Base-by-base conservation (phyloP, 495 filamentous ascomycete species). In the Neurospora pannonica region DNA sequence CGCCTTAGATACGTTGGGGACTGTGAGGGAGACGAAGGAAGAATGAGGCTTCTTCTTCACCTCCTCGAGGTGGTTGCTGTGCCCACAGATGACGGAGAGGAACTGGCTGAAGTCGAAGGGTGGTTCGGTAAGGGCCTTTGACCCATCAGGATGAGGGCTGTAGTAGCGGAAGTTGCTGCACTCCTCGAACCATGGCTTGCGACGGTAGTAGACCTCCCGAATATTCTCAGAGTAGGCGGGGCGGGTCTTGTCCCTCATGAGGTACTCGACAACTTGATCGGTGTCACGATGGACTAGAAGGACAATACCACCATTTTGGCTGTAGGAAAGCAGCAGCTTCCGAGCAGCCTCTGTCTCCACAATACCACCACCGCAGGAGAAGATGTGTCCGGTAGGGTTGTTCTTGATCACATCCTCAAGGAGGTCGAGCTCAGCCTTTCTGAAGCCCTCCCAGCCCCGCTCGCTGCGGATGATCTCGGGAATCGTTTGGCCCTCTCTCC, bases 141-240 rank as follows among this genome's bases (percentile, higher is more conserved):
- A 87, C 34, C 88, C 87, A 69, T 89, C 86, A 13, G 87, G 82
- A 75, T 89, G 86, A 62, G 92, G 92, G 82, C 92, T 95, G 84
- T 94, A 90, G 85, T 97, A 97, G 78, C 97, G 93, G 80, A 92
- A 92, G 81, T 98, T 98, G 85, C 95, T 98, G 86, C 96, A 98
- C 77, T 95, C 91, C 73, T 92, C 86, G 83, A 93, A 98, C 90
- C 93, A 97, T 3, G 94, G 93, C 82, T 95, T 96, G 19, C 96
- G 90, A 69, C 97, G 92, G 69, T 94, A 85, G 88, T 95, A 98
- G 38, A 99, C 96, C 2, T 90, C 91, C 84, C 93, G 90, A 88
- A 97, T 97, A 74, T 98, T 93, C 77, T 97, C 96, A 17, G 94
- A 90, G 80, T 97, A 98, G 38, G 96, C 97, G 10, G 96, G 96